Conservation (phyloP, 768 basidiomycete species). For the Trametes maxima region DNA sequence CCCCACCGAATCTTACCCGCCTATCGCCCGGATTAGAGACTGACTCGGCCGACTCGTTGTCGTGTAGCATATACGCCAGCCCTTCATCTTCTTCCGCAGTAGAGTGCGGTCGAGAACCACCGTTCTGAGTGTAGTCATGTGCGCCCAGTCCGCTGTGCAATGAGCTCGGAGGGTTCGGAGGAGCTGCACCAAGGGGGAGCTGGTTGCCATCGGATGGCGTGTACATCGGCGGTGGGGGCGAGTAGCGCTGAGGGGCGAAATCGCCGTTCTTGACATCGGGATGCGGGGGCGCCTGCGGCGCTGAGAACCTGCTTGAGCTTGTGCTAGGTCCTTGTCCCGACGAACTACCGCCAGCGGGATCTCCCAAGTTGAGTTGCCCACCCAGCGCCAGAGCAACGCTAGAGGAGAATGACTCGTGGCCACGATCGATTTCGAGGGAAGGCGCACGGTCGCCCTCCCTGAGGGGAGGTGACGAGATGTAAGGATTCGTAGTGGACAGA, state of each 20-base stretch:
- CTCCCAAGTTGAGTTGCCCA: slow-evolving; percentile 23
- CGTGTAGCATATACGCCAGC: slow-evolving; percentile 34
- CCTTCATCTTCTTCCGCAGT: slow-evolving; percentile 28
- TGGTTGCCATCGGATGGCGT: slow-evolving; percentile 36
- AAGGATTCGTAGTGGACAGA: slow-evolving; percentile 13
- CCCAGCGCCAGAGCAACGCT: slow-evolving; percentile 41
- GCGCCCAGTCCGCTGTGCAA: neutral
- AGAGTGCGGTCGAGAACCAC: slow-evolving; percentile 16
- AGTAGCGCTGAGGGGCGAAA: slow-evolving; percentile 32
- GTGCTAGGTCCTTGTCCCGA: neutral
- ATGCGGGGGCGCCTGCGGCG: neutral
- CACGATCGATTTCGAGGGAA: slow-evolving; percentile 27
- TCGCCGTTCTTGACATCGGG: slow-evolving; percentile 12
- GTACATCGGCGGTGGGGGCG: slow-evolving; percentile 36
- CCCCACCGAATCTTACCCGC: slow-evolving; percentile 49
- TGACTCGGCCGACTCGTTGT: slow-evolving; percentile 14
- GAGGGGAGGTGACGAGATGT: slow-evolving; percentile 19
- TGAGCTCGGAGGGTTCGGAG: slow-evolving; percentile 27
- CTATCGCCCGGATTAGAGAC: slow-evolving; percentile 26
- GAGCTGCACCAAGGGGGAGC: slow-evolving; percentile 48
- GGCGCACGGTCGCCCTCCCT: slow-evolving; percentile 35
- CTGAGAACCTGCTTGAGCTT: neutral
- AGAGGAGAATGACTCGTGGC: slow-evolving; percentile 38
- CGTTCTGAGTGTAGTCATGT: neutral
- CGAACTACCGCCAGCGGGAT: neutral